Conservation (phyloP, 2,329 filamentous ascomycete species). For the Fusarium sp. region DNA sequence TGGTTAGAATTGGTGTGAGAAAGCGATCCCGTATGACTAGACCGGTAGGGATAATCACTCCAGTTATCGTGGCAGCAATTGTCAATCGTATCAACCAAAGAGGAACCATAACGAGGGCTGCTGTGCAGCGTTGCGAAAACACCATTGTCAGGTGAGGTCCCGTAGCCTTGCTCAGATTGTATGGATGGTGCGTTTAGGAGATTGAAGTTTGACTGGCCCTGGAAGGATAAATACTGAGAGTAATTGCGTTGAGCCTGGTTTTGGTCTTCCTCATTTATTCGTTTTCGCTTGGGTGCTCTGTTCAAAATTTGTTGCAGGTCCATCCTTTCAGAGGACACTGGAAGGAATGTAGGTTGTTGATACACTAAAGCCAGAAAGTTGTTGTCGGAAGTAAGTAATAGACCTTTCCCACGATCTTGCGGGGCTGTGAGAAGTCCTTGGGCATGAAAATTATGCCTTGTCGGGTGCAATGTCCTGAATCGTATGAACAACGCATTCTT, state of each 20-base stretch:
- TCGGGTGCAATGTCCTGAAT: not conserved
- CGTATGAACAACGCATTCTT: not conserved
- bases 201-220: not conserved
- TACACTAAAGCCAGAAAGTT: no score
- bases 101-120: not conserved
- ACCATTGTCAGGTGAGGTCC: not conserved
- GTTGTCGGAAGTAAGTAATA: no score
- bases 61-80: not conserved
- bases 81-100: accelerated
- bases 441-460: not conserved
- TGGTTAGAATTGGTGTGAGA: not conserved
- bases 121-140: not conserved
- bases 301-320: not conserved
- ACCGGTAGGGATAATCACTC: not conserved
- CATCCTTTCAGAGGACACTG: not conserved
- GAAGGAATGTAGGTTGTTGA: not conserved
- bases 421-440: not conserved
- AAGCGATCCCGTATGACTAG: not conserved
- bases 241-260: no score
- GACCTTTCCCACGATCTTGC: not conserved
- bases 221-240: no score
- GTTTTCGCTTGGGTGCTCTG: not conserved
- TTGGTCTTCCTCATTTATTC: not conserved
- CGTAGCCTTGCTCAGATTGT: accelerated
- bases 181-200: accelerated